Base-by-base conservation (phyloP, 768 basidiomycete species). In the Lepiota brunneoincarnata region DNA sequence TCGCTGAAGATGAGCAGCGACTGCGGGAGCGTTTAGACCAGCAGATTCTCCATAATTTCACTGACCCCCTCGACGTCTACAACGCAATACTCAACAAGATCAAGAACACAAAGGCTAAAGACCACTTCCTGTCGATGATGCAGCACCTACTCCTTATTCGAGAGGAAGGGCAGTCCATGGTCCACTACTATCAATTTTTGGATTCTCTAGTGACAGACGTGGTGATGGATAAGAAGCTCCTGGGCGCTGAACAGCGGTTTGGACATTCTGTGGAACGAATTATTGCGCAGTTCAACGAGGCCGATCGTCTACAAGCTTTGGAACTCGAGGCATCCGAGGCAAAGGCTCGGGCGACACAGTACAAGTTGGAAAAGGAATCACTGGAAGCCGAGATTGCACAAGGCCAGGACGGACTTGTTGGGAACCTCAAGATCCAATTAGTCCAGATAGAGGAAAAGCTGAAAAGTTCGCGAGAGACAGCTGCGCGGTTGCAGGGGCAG, bases 111-210 rank as follows among this genome's bases (percentile, higher is more conserved):
- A 83, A 82, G 55, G 93, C 94, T 5, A 77, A 80, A 60, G 86
- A 90, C 58, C 86, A 95, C 66, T 89, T 99, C 67, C 74, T 95
- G 38, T 91, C 92, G n/a, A 89, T 93, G 69, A 82, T 98, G 81
- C 93, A 93, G 64, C 94, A 98, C 69, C 69, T 99, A 53, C 77
- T 98, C 17, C 82, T 98, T 59, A 90, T 98, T 59, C 83, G 89
- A 50, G 90, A 92, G 61, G 92, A 98, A 60, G 91, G 88, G 4
- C 86, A 87, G 34, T 77, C 85, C 23, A 82, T 92, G 70, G 84
- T 86, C 39, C 89, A 93, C 59, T 91, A 95, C 67, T 98, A 90
- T 69, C 92, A 92, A 67, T 80, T 99, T 35, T 78, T 99, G 59
- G 93, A 98, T 66, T 86, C 88, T 6, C 76, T 98, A 41, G 82